phyloP scores from a whole-genome alignment of 768 basidiomycete genomes.

The Rhodotorula sphaerocarpa region DNA sequence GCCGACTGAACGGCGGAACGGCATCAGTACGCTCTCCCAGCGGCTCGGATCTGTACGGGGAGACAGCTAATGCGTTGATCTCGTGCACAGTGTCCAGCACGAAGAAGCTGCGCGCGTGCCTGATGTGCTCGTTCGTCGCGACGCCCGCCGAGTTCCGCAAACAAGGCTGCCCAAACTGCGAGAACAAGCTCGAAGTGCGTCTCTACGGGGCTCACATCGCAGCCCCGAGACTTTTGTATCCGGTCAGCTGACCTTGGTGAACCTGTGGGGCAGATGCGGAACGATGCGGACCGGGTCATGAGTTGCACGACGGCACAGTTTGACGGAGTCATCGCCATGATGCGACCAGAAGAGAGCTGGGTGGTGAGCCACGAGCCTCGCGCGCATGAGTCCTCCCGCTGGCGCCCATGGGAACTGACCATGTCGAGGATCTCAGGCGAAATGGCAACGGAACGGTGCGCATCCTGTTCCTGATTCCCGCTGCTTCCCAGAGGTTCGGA shows the following conservation, averaged over 20 bases:
- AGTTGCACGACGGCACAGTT: slow-evolving; percentile 85
- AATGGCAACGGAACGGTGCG: slow-evolving; percentile 90
- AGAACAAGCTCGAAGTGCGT: slow-evolving; percentile 81
- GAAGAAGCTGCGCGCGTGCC: slow-evolving; percentile 75
- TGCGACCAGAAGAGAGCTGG: slow-evolving; percentile 83
- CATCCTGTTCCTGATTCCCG: slow-evolving; percentile 29
- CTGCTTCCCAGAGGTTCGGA: neutral
- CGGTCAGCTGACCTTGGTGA: neutral
- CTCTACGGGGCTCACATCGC: neutral
- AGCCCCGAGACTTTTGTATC: too few species aligned
- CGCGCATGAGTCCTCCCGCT: neutral
- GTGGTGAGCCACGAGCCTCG: slow-evolving; percentile 49
- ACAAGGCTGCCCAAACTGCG: slow-evolving; percentile 91
- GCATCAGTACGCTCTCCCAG: too few species aligned
- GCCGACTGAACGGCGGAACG: too few species aligned
- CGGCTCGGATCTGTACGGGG: too few species aligned
- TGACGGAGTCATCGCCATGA: slow-evolving; percentile 81
- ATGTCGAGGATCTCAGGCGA: slow-evolving; percentile 44
- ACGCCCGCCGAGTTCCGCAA: slow-evolving; percentile 71
- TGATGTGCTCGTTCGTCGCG: slow-evolving; percentile 87
- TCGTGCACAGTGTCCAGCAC: slow-evolving; percentile 26
- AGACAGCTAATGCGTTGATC: too few species aligned
- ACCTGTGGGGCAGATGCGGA: slow-evolving; percentile 61
- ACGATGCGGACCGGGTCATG: slow-evolving; percentile 68
- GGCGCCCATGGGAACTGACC: neutral